phyloP scores from a whole-genome alignment of 257 asterid genomes.

The Scutellaria minor region DNA sequence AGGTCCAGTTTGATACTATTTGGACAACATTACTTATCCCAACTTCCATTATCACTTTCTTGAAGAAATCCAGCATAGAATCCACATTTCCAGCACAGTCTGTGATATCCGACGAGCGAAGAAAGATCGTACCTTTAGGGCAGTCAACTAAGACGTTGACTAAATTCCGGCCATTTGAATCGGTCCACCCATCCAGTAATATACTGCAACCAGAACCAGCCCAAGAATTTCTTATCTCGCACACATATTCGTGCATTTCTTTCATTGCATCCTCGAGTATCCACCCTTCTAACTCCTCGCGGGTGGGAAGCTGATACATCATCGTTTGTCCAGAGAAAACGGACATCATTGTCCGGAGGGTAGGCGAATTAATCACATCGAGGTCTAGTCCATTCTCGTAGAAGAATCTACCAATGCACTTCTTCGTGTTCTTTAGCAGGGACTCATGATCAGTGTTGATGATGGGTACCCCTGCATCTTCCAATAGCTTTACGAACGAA shows the following conservation, averaged over 20 bases:
- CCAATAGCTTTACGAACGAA: neutral
- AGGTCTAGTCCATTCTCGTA: conserved; percentile 53
- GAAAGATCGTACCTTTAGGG: conserved; percentile 61
- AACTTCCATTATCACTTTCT: conserved; percentile 44
- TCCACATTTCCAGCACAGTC: conserved; percentile 32
- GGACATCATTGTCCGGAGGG: conserved; percentile 50
- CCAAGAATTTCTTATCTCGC: conserved; percentile 50
- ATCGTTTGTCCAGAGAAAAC: conserved; percentile 14
- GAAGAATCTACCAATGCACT: conserved; percentile 50
- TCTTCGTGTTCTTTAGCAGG: conserved; percentile 31
- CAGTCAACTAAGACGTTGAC: conserved; percentile 53
- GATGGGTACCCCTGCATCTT: conserved; percentile 7
- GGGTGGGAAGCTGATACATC: conserved; percentile 43
- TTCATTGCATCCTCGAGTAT: conserved; percentile 45
- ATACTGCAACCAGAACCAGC: conserved; percentile 60
- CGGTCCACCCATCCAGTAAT: conserved; percentile 67
- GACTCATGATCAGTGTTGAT: conserved; percentile 18
- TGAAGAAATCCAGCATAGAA: conserved; percentile 40
- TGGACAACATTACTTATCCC: conserved; percentile 63
- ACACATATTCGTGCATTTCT: conserved; percentile 45
- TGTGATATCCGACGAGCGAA: conserved; percentile 50
- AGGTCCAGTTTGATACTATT: conserved; percentile 50
- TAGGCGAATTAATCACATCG: conserved; percentile 39
- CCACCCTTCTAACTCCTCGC: conserved; percentile 61
- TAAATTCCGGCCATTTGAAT: conserved; percentile 40